Base-by-base conservation (phyloP, 441 rosid species). In the Pelargonium australe region DNA sequence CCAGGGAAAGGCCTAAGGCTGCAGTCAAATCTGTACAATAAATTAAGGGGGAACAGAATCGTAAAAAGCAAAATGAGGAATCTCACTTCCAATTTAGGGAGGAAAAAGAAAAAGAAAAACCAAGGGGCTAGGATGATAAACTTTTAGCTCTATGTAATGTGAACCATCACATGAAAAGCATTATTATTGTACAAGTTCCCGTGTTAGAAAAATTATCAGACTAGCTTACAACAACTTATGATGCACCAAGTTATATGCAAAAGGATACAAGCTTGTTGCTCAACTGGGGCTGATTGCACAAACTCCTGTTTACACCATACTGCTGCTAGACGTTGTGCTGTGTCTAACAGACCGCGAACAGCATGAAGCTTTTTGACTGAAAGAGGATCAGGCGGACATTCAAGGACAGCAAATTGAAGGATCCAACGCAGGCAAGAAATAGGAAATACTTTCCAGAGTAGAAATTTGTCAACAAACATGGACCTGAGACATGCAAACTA, bases 231-330 rank as follows among this genome's bases (percentile, higher is more conserved):
- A 55, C 43, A 67, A 64, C 55, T 72, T 60, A n/a, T 47, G 43
- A 67, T 49, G 37, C 41, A 16, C 61, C 13, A 41, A 67, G n/a
- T 20, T 37, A 41, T 43, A 58, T 16, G 51, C 65, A 69, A 69
- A 80, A 87, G 96, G 96, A 90, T 95, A 95, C 98, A 92, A 76
- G 87, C 84, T 89, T 95, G 99, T 88, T 95, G 99, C 82, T 95
- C 99, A 73, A 87, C 13, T 68, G 89, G 75, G 49, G 82, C 80
- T 45, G 96, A 86, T 77, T 79, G 97, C 69, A 89, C 79, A 80
- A 90, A 89, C 74, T 90, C 98, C 71, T 67, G 78, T 74, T 86
- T 85, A 57, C 93, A 90, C 99, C 99, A 95, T 44, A 86, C 90
- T 13, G 83, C 77, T 19, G 85, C 76, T 71, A 95, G 76, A 58